Percentiles rank a stretch among this genome's conserved stretches.
Conservation (phyloP, 106 monocot genomes). For the Narthecium ossifragum region DNA sequence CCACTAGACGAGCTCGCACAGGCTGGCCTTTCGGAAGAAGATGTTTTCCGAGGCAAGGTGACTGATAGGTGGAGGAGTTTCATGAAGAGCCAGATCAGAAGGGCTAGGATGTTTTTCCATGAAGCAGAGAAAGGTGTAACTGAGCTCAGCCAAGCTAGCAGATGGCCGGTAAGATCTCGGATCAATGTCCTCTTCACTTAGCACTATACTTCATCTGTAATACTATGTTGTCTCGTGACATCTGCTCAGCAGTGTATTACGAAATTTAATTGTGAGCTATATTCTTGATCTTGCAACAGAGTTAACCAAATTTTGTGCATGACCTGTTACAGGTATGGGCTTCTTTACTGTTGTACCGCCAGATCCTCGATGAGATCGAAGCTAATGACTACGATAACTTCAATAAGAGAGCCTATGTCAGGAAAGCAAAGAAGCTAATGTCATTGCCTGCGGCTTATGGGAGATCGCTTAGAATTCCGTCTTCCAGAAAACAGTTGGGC, state of each 20-base stretch:
- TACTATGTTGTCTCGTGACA: too few species aligned
- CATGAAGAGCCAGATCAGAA: conserved; percentile 32
- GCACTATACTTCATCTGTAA: too few species aligned
- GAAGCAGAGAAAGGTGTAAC: conserved; percentile 27
- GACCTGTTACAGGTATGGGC: conserved; percentile 40
- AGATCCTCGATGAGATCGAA: conserved; percentile 58
- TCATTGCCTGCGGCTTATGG: conserved; percentile 44
- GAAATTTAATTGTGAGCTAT: not conserved
- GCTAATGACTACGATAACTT: conserved; percentile 68
- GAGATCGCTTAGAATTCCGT: conserved; percentile 19
- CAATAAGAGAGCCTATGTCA: conserved; percentile 59
- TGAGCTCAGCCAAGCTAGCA: conserved; percentile 29
- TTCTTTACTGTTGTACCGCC: conserved; percentile 38
- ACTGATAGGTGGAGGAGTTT: conserved; percentile 32
- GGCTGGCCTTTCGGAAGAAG: conserved; percentile 26
- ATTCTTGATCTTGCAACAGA: not conserved
- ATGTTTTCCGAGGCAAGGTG: conserved; percentile 23
- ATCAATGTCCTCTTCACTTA: too few species aligned
- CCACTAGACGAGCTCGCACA: conserved; percentile 31
- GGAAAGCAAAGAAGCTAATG: conserved; percentile 47
- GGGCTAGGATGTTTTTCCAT: conserved; percentile 32
- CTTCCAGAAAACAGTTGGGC: not conserved
- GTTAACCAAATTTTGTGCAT: not conserved
- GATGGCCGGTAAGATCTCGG: conserved; percentile 27
- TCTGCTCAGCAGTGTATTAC: not conserved